phyloP scores from a whole-genome alignment of 257 asterid species.

The Solanum microdontum region DNA sequence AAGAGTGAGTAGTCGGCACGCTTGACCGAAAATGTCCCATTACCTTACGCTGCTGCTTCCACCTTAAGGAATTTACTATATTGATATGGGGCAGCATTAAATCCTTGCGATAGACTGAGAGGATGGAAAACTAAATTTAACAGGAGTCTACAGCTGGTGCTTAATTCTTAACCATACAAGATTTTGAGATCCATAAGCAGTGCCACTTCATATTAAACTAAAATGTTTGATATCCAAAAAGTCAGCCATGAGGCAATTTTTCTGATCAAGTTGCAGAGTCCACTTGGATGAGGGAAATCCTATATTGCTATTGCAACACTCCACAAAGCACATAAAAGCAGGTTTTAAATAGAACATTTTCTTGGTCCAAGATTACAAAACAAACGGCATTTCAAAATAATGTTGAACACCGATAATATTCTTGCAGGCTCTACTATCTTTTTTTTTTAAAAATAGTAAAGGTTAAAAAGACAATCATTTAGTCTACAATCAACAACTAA shows the following conservation, averaged over 20 bases:
- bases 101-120: neutral
- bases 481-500: neutral
- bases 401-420: neutral
- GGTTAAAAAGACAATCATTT: neutral
- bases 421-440: neutral
- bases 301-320: neutral
- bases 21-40: neutral
- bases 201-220: neutral
- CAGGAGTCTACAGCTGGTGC: neutral
- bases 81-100: neutral
- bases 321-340: neutral
- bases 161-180: too few species aligned
- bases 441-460: neutral
- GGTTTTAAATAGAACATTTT: neutral
- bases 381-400: neutral
- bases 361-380: neutral
- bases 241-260: neutral
- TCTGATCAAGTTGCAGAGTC: neutral
- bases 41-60: neutral
- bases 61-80: neutral
- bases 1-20: neutral
- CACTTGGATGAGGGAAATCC: neutral
- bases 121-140: neutral
- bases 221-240: neutral
- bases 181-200: neutral